A percentile compares a stretch with the other conserved stretches of the same genome.
These are phyloP conservation scores for Alternaria sp. DNA, from an alignment of 2,329 filamentous ascomycete genomes.

Conservation along the genomic window DNA sequence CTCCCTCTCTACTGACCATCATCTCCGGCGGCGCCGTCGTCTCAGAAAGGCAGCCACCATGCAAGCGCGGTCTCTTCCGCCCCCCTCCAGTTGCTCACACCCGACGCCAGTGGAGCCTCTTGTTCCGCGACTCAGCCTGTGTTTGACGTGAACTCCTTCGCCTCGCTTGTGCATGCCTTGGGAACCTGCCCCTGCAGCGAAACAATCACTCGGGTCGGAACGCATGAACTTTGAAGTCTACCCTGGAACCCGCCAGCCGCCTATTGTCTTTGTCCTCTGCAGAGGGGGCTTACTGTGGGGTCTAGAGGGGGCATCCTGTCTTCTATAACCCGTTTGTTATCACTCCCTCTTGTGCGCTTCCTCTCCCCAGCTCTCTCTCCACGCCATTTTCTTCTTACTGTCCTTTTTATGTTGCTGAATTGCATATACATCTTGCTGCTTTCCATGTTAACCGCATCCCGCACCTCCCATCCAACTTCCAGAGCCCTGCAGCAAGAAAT, in stretches of 20 bases:
- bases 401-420: constrained; percentile 14
- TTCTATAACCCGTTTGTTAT: constrained; percentile 20
- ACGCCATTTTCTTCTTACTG: constrained; percentile 19
- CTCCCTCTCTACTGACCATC: background rate
- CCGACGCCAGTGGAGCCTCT: constrained; percentile 8
- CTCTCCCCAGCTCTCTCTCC: constrained; percentile 8
- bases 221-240: constrained; percentile 36
- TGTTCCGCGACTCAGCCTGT: constrained; percentile 19
- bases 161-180: constrained; percentile 33
- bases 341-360: constrained; percentile 14
- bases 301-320: constrained; percentile 13
- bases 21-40: constrained; percentile 26
- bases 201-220: constrained; percentile 17
- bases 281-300: constrained; percentile 13
- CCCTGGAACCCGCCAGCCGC: constrained; percentile 28
- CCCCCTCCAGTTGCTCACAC: constrained; percentile 22
- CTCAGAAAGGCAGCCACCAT: constrained; percentile 26
- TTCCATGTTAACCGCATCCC: constrained; percentile 31
- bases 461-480: constrained; percentile 18
- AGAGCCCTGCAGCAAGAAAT: constrained; percentile 39
- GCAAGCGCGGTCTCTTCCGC: constrained; percentile 28
- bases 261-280: constrained; percentile 17
- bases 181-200: constrained; percentile 22
- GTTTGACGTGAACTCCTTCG: constrained; percentile 35
- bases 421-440: constrained; percentile 16